These are phyloP conservation scores for Massariosphaeria phaeospora DNA, from an alignment of 495 filamentous ascomycete species.

Conservation along the genomic window DNA sequence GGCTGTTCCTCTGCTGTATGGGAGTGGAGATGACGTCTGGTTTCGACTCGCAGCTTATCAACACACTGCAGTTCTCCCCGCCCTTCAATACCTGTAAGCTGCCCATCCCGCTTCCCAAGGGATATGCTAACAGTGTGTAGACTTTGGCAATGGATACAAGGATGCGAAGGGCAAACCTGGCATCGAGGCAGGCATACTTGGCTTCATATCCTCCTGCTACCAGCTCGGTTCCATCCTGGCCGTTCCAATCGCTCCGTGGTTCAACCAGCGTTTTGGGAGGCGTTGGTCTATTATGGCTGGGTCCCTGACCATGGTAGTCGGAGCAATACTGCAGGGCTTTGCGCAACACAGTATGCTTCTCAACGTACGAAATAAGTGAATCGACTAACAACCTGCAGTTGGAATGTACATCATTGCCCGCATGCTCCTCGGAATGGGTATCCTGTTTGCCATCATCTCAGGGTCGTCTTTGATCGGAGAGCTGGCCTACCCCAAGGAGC, in stretches of 20 bases:
- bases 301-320: conserved; percentile 17
- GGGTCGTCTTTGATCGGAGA: conserved; percentile 25
- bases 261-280: conserved; percentile 17
- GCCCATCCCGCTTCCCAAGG: background rate
- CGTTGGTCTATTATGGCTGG: conserved; percentile 15
- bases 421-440: conserved; percentile 25
- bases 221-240: conserved; percentile 25
- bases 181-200: conserved; percentile 15
- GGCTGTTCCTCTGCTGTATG: conserved; percentile 20
- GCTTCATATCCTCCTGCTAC: conserved; percentile 26
- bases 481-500: conserved; percentile 24
- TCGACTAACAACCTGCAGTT: conserved; percentile 1
- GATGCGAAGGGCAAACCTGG: conserved; percentile 4
- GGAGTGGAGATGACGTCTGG: conserved; percentile 29
- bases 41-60: conserved; percentile 28
- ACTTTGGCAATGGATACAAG: conserved; percentile 19
- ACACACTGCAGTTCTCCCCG: conserved; percentile 23
- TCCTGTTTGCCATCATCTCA: conserved; percentile 19
- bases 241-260: conserved; percentile 18
- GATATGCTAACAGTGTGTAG: background rate
- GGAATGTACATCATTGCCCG: conserved; percentile 27
- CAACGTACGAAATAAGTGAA: background rate
- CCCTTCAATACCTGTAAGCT: conserved; percentile 23
- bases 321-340: conserved; percentile 18
- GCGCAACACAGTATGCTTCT: conserved; percentile 4